Evolutionary conservation across 1,284 basidiomycete species (phyloP), one percentile per base, ranked within the genome.

Genomic region (Somion occarium): DNA sequence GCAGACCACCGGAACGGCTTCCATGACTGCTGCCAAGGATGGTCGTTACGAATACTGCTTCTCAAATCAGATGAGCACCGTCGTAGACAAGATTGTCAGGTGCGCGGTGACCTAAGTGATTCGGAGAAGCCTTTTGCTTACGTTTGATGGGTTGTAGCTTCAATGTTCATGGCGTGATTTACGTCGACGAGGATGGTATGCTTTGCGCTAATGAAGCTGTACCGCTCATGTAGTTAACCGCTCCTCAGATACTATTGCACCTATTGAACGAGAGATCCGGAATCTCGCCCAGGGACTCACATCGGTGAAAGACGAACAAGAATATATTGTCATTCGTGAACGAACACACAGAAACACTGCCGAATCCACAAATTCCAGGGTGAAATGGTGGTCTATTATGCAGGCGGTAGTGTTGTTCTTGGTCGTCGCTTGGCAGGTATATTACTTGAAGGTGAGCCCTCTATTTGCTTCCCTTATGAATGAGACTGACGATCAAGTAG

Each of bases 381-480:
- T 99, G 53, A 99, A 98, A 71, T 99, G 93, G 93, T 99, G 97
- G 97, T 96, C 93, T 11, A 86, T 99, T 56, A 69, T 93, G 12
- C 97, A 99, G 69, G 82, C 88, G 15, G 66, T 89, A 46, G 88
- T 99, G 25, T 75, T 99, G 42, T 87, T 98, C 62, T 78, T 83
- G 13, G 90, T 98, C 0, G 95, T 97, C 55, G 93, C 80, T 25
- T 98, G 94, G 91, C 98, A 99, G 71, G 82, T 99, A 51, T 98
- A 96, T 73, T 99, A 98, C 74, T 78, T 99, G 53, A 96, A 98
- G 78, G 92, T 87, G 59, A 67, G 82, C 68, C 5, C 34, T n/a
- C 38, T 53, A n/a, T 11, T 18, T 48, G 1, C n/a, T n/a, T n/a
- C n/a, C n/a, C n/a, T n/a, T n/a, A n/a, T n/a, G n/a, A n/a, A n/a